Evolutionary conservation across 2,329 filamentous ascomycete genomes (phyloP), one percentile per base, ranked within the genome.

Genomic region (Arachnopeziza araneosa): DNA sequence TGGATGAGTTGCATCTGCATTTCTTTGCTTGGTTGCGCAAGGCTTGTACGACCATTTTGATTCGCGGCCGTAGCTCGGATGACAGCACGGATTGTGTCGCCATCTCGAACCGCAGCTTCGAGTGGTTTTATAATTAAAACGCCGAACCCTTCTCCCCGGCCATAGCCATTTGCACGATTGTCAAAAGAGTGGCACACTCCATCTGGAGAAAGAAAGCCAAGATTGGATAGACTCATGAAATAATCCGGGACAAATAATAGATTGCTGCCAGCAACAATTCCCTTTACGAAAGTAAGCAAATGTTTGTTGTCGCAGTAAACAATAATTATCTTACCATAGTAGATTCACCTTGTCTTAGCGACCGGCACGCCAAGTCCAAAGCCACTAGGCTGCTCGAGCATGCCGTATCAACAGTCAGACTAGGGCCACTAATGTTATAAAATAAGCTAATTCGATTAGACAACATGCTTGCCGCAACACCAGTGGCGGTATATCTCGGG

Each of bases 101-200:
- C 52, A 23, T 62, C 60, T 24, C 54, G 24, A 9, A 62, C 24
- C 7, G 60, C 60, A 19, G 30, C 48, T 8, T 26, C 48, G 0
- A 80, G 66, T 0, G 67, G 59, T 49, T 66, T 65, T 6, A 65
- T 24, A 0, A 67, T 54, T 19, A 66, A 22, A 14, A 36, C 26
- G 0, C 78, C 64, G 53, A 56, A 32, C 24, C 63, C 79, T 64
- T 82, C 79, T 1, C 84, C 86, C 30, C 85, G 77, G 0, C 81
- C 84, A 67, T 88, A 89, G 0, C 86, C 87, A 60, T 83, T 81
- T 19, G 83, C 86, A 26, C 63, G 2, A 78, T 76, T 26, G 75
- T 69, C 65, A 86, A 85, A 67, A 82, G 80, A 81, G 61, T 79
- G 69, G 12, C 64, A 71, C 30, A 64, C 58, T 12, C 70, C 70